These are phyloP conservation scores for Nicotiana undulata DNA, from an alignment of 257 asterid genomes.

Conservation along the genomic window DNA sequence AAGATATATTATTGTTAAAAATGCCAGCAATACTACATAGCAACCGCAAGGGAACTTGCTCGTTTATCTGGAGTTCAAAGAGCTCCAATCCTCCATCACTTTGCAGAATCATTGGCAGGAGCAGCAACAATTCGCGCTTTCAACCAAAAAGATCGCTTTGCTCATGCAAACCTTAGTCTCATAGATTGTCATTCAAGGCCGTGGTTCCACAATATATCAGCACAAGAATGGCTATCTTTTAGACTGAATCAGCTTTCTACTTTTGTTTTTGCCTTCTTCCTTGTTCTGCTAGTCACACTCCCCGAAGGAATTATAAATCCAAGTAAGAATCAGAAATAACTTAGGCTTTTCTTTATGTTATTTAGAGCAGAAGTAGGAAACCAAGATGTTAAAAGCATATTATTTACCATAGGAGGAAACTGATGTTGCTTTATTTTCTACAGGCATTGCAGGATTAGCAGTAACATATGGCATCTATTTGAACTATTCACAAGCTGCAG, in stretches of 20 bases:
- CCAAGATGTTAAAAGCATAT: not conserved
- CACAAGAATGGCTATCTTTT: slow-evolving; percentile 94
- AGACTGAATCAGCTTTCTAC: slow-evolving; percentile 77
- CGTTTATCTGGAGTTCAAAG: slow-evolving; percentile 83
- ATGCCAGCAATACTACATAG: slow-evolving; percentile 80
- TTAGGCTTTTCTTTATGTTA: not conserved
- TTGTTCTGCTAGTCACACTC: slow-evolving; percentile 73
- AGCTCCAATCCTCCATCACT: slow-evolving; percentile 93
- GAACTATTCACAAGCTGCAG: slow-evolving; percentile 80
- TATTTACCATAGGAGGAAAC: slow-evolving; percentile 33
- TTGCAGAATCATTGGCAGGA: slow-evolving; percentile 86
- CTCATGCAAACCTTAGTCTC: slow-evolving; percentile 60
- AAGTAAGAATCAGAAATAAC: slow-evolving; percentile 38
- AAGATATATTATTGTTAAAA: not conserved
- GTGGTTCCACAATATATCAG: slow-evolving; percentile 83
- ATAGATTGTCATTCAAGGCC: slow-evolving; percentile 83
- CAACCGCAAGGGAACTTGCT: slow-evolving; percentile 91
- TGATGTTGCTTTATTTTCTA: slow-evolving; percentile 5
- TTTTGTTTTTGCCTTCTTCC: slow-evolving; percentile 81
- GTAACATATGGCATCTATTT: slow-evolving; percentile 86
- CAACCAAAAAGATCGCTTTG: slow-evolving; percentile 61
- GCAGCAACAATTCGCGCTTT: slow-evolving; percentile 91
- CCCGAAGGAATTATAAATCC: slow-evolving; percentile 91
- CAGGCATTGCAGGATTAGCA: slow-evolving; percentile 95
- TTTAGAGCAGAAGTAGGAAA: not conserved